Base-by-base conservation (phyloP, 1,284 basidiomycete species). In the Cryptococcus sp. region DNA sequence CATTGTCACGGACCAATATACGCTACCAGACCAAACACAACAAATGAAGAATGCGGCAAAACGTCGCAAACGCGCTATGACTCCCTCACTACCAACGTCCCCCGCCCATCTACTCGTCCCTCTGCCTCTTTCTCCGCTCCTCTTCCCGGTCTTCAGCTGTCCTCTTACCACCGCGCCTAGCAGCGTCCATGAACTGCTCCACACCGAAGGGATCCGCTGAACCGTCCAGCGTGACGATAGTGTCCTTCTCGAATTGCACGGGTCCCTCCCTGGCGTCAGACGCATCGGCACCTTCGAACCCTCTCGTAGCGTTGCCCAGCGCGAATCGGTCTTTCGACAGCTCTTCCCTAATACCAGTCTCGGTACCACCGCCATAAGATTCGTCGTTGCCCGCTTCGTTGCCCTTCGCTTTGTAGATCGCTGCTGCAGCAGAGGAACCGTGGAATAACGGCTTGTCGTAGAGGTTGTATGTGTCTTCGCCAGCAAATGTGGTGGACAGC, bases 161-260 rank as follows among this genome's bases (percentile, higher is more conserved):
- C 64, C 93, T 84, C 81, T 97, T 97, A 74, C 87, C 88, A 5
- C 93, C 94, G 20, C 88, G 87, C 83, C 94, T 97, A 15, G 95
- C 96, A 73, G 94, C 92, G 73, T 97, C 91, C 81, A 99, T 84
- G 83, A 99, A 99, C 76, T 96, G 88, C 78, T 96, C 91, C 67
- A 99, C 85, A 65, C 95, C 94, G 75, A 99, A 99, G n/a, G 97
- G 93, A 83, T 99, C 96, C 7, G 86, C 58, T 5, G 61, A 57
- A 2, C 72, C 73, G 59, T 75, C 75, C 49, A 77, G 62, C 11
- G 64, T 60, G 47, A 79, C 57, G 22, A 78, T 85, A 1, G 88
- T 87, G 72, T 99, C 96, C 82, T 97, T 97, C 82, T 99, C 96
- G 73, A 99, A 99, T 75, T 97, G 93, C 35, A 99, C 96, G n/a